phyloP scores from a whole-genome alignment of 257 asterid species.

The Solanum habrochaites region DNA sequence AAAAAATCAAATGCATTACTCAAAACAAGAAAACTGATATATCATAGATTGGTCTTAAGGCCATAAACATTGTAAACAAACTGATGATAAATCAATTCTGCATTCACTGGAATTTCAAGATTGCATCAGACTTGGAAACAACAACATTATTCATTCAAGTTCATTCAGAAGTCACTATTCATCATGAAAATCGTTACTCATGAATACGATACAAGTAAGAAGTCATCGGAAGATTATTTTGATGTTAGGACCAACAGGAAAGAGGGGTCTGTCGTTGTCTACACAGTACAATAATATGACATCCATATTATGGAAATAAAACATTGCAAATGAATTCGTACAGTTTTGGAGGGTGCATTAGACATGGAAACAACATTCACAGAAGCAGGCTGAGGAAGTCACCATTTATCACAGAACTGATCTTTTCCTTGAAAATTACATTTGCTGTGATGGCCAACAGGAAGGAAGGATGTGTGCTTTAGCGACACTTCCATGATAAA shows the following conservation, averaged over 20 bases:
- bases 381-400: not conserved
- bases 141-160: not conserved
- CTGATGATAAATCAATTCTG: not conserved
- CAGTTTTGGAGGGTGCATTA: not conserved
- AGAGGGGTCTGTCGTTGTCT: not conserved
- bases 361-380: not conserved
- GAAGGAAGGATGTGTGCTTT: not conserved
- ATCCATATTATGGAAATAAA: not conserved
- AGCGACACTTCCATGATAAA: not conserved
- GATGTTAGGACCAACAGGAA: not conserved
- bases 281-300: not conserved
- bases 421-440: not conserved
- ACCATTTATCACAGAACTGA: not conserved
- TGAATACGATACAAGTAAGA: not conserved
- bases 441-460: not conserved
- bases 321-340: not conserved
- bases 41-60: not conserved
- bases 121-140: not conserved
- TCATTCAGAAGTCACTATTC: not conserved
- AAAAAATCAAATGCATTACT: not conserved
- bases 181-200: not conserved
- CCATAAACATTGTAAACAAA: not conserved
- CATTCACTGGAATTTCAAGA: not conserved
- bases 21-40: not conserved
- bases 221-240: not conserved